phyloP scores from a whole-genome alignment of 2,329 filamentous ascomycete genomes.

The Samsoniella hepiali region DNA sequence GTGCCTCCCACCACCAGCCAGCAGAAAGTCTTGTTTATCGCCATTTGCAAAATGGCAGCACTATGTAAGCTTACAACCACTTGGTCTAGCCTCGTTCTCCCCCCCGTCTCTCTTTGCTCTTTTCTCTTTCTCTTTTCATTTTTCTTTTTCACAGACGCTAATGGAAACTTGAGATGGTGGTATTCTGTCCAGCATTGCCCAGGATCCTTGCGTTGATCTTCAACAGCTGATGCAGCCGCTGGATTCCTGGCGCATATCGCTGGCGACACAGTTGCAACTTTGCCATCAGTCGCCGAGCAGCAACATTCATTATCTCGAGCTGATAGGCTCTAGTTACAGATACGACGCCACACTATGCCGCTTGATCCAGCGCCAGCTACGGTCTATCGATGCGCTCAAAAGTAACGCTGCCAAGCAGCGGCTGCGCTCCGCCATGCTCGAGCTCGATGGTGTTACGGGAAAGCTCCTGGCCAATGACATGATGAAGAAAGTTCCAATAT shows the following conservation, averaged over 20 bases:
- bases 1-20: background rate
- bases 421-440: constrained; percentile 8
- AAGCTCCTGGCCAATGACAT: constrained; percentile 2
- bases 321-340: constrained; percentile 9
- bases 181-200: background rate
- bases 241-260: constrained; percentile 7
- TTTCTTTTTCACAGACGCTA: background rate
- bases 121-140: too few species aligned
- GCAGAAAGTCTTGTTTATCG: background rate
- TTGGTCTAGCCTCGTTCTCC: too few species aligned
- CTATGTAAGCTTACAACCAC: background rate
- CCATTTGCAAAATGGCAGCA: background rate
- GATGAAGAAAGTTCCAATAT: background rate
- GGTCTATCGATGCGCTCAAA: background rate
- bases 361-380: constrained; percentile 1
- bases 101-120: too few species aligned
- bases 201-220: background rate
- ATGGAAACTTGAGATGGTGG: background rate
- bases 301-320: background rate
- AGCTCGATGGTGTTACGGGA: constrained; percentile 9
- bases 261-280: background rate
- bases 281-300: background rate
- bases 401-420: constrained; percentile 1
- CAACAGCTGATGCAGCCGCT: background rate
- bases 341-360: constrained; percentile 8